These are phyloP conservation scores for Picea abies DNA, from an alignment of 83 land plant genomes.

Conservation along the genomic window DNA sequence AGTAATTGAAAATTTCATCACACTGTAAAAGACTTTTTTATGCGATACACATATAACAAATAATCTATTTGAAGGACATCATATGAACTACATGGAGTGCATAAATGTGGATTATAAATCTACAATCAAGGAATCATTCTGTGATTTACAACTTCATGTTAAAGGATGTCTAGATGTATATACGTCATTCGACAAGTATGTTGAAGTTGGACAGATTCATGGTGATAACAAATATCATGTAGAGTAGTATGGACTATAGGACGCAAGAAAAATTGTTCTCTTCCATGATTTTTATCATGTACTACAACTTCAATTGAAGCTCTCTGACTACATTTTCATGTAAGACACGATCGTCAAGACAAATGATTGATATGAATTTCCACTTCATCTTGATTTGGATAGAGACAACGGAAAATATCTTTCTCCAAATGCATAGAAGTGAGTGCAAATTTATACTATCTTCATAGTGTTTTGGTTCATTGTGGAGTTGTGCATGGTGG, in stretches of 20 bases:
- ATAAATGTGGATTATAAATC: too few species aligned
- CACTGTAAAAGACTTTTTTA: too few species aligned
- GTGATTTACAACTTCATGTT: too few species aligned
- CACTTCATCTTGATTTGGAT: conserved; percentile 94
- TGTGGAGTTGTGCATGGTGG: conserved; percentile 86
- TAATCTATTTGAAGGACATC: too few species aligned
- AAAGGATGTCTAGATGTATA: too few species aligned
- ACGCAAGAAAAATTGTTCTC: conserved; percentile 94
- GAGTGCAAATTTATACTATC: conserved; percentile 94
- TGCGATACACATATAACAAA: too few species aligned
- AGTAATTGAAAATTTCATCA: too few species aligned
- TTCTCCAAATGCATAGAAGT: conserved; percentile 90
- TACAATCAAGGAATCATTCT: too few species aligned
- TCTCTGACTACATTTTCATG: conserved; percentile 98
- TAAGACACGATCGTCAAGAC: conserved; percentile 99
- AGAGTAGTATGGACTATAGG: neutral
- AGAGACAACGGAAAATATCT: conserved; percentile 89
- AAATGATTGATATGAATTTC: conserved; percentile 99
- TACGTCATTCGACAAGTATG: too few species aligned
- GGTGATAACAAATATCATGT: neutral
- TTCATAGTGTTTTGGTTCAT: conserved; percentile 89
- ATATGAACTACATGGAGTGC: too few species aligned
- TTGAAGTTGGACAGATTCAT: neutral
- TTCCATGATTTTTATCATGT: conserved; percentile 98
- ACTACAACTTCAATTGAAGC: conserved; percentile 96